Evolutionary conservation across 164 flowering plant species (phyloP), one percentile per base, ranked within the genome.

Genomic region (Aristolochia contorta): DNA sequence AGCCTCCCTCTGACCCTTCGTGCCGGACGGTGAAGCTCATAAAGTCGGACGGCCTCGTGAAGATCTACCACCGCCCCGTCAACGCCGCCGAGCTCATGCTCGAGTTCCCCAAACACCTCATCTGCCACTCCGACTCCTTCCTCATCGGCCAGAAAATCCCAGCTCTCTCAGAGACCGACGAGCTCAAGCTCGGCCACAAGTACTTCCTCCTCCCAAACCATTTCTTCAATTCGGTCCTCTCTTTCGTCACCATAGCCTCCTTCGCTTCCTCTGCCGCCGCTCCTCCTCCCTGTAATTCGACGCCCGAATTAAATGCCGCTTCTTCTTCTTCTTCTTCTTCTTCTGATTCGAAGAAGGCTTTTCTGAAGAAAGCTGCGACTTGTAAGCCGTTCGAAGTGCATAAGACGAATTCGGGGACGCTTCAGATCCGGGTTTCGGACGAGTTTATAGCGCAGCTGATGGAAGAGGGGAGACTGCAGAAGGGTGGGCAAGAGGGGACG

Each of bases 101-200:
- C 13, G 80, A 83, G 71, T 79, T 76, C 61, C 88, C 88, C 0
- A 80, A 80, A 58, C 86, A 74, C 47, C 69, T 74, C 19, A 76
- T 84, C 15, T 86, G 93, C 63, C 75, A 74, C 15, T 78, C 87
- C 0, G 89, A 84, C 41, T 76, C 82, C 1, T 78, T 86, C 67
- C 77, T 73, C 75, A 84, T 86, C 18, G 93, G 93, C 10, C 82
- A 79, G 67, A 84, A 77, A 64, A 79, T 82, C 50, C 85, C 82
- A 0, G 53, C 84, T 18, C 71, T 86, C 5, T 78, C 85, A 14
- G 70, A 70, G 4, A 41, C 67, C 30, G 85, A 82, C 25, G 46
- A 71, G 62, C 93, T 86, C 63, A 75, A 76, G 59, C 78, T 74
- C 1, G 89, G 93, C 46, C 80, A 81, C 37, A 78, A 70, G 54